These are phyloP conservation scores for Phytopythium oedochilum DNA, from an alignment of 352 stramenopile species.

Conservation along the genomic window DNA sequence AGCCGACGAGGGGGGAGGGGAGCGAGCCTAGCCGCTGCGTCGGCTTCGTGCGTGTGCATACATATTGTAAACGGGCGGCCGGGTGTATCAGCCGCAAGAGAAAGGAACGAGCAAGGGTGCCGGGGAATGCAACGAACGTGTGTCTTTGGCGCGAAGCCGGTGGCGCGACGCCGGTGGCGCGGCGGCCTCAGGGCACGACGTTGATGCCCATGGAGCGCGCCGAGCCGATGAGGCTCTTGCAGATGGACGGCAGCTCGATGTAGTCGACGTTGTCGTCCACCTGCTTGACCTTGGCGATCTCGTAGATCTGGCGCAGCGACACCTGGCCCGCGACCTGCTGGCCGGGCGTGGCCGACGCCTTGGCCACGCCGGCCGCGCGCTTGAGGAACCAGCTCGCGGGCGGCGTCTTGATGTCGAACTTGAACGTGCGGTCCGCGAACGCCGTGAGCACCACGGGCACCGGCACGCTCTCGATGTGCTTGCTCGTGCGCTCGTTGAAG, in stretches of 20 bases:
- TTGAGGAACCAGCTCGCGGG: constrained; percentile 94
- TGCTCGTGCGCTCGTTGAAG: constrained; percentile 96
- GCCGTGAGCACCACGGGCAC: constrained; percentile 92
- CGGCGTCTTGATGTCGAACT: constrained; percentile 95
- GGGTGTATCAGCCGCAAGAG: not conserved
- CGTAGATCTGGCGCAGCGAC: constrained; percentile 94
- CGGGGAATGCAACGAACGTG: too few relatives aligned
- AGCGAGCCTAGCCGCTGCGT: too few relatives aligned
- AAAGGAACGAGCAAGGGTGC: not conserved
- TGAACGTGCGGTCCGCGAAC: constrained; percentile 94
- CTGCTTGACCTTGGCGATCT: constrained; percentile 98
- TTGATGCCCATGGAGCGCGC: constrained; percentile 91
- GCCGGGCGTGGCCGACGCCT: constrained; percentile 66
- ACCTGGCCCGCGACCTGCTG: constrained; percentile 84
- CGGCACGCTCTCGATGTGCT: constrained; percentile 90
- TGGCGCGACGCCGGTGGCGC: too few relatives aligned
- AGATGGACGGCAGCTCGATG: constrained; percentile 90
- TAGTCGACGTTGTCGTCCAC: constrained; percentile 92
- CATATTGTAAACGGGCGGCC: not conserved
- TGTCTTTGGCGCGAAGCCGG: too few relatives aligned
- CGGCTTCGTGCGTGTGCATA: not conserved
- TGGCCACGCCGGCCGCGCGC: constrained; percentile 83
- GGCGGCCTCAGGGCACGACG: constrained; percentile 61
- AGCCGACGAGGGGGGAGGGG: not conserved
- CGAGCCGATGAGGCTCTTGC: constrained; percentile 91